phyloP scores from a whole-genome alignment of 495 filamentous ascomycete genomes.

The Thozetella sp. region DNA sequence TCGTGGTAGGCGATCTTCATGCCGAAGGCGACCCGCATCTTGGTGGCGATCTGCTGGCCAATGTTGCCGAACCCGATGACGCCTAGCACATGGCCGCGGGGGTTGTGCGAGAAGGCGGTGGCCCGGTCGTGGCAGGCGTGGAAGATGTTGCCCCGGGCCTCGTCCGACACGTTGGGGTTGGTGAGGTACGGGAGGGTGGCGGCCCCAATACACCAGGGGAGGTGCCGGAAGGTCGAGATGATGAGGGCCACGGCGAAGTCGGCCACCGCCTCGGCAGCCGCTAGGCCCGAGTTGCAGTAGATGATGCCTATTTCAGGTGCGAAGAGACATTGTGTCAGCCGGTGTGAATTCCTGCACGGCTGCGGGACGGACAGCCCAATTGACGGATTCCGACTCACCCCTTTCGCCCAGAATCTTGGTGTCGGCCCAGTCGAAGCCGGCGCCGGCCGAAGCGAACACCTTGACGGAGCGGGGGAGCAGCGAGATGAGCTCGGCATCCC shows the following conservation, averaged over 20 bases:
- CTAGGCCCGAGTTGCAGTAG: constrained; percentile 71
- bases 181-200: constrained; percentile 37
- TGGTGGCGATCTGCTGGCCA: constrained; percentile 66
- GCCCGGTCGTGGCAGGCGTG: constrained; percentile 57
- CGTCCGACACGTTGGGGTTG: background rate
- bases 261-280: constrained; percentile 69
- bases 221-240: constrained; percentile 65
- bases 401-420: constrained; percentile 64
- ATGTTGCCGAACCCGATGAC: constrained; percentile 72
- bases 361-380: no score
- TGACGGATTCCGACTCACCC: constrained; percentile 46
- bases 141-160: constrained; percentile 33
- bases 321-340: background rate
- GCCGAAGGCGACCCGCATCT: constrained; percentile 58
- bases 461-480: constrained; percentile 65
- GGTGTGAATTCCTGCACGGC: no score
- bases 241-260: constrained; percentile 66
- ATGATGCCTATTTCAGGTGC: constrained; percentile 54
- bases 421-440: constrained; percentile 80
- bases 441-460: constrained; percentile 73
- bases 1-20: constrained; percentile 75
- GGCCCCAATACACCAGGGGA: constrained; percentile 62
- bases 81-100: constrained; percentile 54
- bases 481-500: constrained; percentile 71
- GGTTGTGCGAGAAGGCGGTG: constrained; percentile 59